Conservation (phyloP, 2,329 filamentous ascomycete genomes). For the Botrytis sinoallii region DNA sequence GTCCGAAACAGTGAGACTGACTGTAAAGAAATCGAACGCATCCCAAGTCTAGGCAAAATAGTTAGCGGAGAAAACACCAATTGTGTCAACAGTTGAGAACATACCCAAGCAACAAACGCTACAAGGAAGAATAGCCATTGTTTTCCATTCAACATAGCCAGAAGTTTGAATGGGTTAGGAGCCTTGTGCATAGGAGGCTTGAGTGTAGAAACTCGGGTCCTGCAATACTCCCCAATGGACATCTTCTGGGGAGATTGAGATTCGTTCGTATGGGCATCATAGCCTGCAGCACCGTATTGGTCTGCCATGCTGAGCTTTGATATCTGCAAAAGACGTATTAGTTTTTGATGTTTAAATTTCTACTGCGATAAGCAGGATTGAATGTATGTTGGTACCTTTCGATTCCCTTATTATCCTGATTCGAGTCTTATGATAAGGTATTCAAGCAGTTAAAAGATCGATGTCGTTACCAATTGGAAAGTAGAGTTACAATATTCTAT, state of each 20-base stretch:
- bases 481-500: neutral
- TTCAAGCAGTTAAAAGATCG: neutral
- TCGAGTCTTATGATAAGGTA: neutral
- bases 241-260: slow-evolving; percentile 29
- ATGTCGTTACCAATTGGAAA: neutral
- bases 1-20: slow-evolving; percentile 75
- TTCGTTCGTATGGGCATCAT: slow-evolving; percentile 19
- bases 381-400: neutral
- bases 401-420: neutral
- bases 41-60: slow-evolving; percentile 55
- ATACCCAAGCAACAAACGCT: slow-evolving; percentile 66
- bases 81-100: neutral
- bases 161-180: slow-evolving; percentile 66
- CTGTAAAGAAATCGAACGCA: slow-evolving; percentile 79
- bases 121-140: slow-evolving; percentile 77
- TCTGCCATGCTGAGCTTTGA: slow-evolving; percentile 10
- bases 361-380: neutral
- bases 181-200: slow-evolving; percentile 61
- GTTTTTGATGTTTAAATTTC: neutral
- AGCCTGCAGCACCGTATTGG: neutral
- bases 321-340: neutral
- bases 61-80: neutral
- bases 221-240: slow-evolving; percentile 41
- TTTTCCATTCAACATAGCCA: slow-evolving; percentile 58
- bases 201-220: slow-evolving; percentile 53